Base-by-base conservation (phyloP, 495 filamentous ascomycete genomes). In the Acidiella bohemica region DNA sequence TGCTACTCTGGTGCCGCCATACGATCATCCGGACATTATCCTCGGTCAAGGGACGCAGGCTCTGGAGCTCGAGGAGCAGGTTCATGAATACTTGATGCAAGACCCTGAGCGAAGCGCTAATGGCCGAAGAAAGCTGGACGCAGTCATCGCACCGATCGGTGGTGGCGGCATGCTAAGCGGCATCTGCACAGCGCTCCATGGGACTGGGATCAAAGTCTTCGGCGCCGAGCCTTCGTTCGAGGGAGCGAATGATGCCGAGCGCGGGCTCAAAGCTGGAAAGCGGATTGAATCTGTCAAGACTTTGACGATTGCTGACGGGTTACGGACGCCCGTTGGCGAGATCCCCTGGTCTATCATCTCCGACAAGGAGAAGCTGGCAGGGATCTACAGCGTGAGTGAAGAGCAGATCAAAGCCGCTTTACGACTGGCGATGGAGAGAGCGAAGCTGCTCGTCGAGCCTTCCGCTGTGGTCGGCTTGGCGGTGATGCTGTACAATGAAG, bases 391-490 rank as follows among this genome's bases (percentile, higher is more conserved):
- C 27, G 90, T 88, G 0, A 75, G 65, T 6, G 90, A 96, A 57
- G 76, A 76, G 47, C 73, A 93, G 64, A 94, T 97, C 59, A 72
- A 72, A 60, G 59, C 60, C 8, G 80, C 87, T 3, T 65, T 96
- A 73, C 60, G 66, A 44, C 55, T 95, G 51, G 81, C 88, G 22
- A 57, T 88, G 54, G 88, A 97, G 68, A 61, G 87, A 42, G 76
- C 93, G 72, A 96, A 96, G 73, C 62, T 93, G 30, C 71, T 94
- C 30, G 72, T 95, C 18, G 90, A 97, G 66, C 90, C 90, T 33
- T 87, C 81, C 58, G 73, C 87, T 2, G 84, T 79, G 2, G 87
- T 97, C 16, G 76, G 77, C 11, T 59, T 97, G 49, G 90, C 90
- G 4, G 80, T 80, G 4, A 78, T 75, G 41, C 58, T 97, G 51